Evolutionary conservation across 441 rosid species (phyloP), one percentile per base, ranked within the genome.

Genomic region (Pelargonium myrrhifolium): DNA sequence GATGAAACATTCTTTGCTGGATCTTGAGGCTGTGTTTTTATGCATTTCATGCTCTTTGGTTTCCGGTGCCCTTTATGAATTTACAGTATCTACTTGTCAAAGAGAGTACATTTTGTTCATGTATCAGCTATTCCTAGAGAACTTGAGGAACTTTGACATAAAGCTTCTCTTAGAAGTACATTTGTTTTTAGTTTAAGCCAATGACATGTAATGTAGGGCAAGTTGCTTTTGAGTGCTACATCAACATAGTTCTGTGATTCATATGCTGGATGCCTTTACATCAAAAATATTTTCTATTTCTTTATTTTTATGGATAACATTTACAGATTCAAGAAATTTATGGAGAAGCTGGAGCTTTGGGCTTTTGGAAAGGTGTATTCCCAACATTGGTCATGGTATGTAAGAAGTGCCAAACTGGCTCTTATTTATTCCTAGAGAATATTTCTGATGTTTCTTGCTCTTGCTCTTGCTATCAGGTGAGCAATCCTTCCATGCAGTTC

Each of bases 371-470:
- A 82, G 99, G 97, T 82, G 92, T 91, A 68, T 71, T 91, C 47
- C 99, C 96, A 40, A 88, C 97, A 71, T 77, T 91, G 80, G 88
- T 93, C 75, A 93, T 93, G 98, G 99, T 93, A 86, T 0, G 87
- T 75, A 49, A 67, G 42, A 77, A 76, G 73, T 1, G 62, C 63
- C 77, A 37, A 77, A 76, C 72, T 1, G 62, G 65, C 77, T 74
- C 21, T 71, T 62, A 11, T 59, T 24, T 63, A 58, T 79, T 71
- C 49, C 53, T 58, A 65, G 66, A 20, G 64, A 47, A 70, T 70
- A 55, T 63, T 64, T 49, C 72, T 84, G 65, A 86, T 77, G 74
- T 49, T 78, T 64, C 63, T 58, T 35, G 65, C 65, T 71, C 59
- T 67, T 66, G 21, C 69, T 65, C n/a, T n/a, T n/a, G n/a, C n/a